Percentiles rank a stretch among this genome's conserved stretches.
phyloP scores from a whole-genome alignment of 345 rosid genomes.

The Punica granatum region DNA sequence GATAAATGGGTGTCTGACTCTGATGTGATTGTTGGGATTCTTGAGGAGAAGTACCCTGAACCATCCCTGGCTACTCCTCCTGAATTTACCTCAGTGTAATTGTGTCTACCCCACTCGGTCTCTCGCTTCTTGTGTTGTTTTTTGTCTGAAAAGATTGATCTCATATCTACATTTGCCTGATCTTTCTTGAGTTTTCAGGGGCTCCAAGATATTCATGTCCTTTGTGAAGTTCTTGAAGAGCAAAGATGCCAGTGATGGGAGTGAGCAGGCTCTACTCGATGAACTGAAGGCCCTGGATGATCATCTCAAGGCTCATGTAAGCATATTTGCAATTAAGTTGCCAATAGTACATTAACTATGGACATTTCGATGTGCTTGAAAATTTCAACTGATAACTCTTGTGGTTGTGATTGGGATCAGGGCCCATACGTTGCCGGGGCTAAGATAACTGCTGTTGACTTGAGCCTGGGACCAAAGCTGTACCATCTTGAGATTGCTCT shows the following conservation, averaged over 20 bases:
- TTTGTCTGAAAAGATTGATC: neutral
- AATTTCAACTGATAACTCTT: neutral
- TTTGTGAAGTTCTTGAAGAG: conserved; percentile 71
- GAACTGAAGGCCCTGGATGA: conserved; percentile 77
- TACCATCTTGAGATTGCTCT: conserved; percentile 80
- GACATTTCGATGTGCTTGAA: neutral
- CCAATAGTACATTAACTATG: neutral
- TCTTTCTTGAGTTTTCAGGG: conserved; percentile 24
- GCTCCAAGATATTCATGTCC: conserved; percentile 58
- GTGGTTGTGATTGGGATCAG: conserved; percentile 16
- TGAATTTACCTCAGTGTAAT: conserved; percentile 59
- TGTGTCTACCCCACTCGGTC: neutral
- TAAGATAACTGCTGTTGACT: conserved; percentile 63
- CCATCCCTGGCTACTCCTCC: conserved; percentile 61
- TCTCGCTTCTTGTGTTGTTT: neutral
- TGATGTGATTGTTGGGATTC: conserved; percentile 63
- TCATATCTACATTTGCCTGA: neutral
- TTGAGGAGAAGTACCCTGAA: conserved; percentile 83
- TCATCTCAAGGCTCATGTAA: conserved; percentile 64
- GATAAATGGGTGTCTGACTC: conserved; percentile 86
- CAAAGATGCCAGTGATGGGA: conserved; percentile 69
- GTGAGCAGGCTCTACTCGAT: conserved; percentile 65
- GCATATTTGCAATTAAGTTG: neutral
- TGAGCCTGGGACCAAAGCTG: conserved; percentile 85
- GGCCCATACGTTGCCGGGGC: conserved; percentile 83